Evolutionary conservation across 2,329 filamentous ascomycete genomes (phyloP).

Genomic region (Cladorrhinum sp.): DNA sequence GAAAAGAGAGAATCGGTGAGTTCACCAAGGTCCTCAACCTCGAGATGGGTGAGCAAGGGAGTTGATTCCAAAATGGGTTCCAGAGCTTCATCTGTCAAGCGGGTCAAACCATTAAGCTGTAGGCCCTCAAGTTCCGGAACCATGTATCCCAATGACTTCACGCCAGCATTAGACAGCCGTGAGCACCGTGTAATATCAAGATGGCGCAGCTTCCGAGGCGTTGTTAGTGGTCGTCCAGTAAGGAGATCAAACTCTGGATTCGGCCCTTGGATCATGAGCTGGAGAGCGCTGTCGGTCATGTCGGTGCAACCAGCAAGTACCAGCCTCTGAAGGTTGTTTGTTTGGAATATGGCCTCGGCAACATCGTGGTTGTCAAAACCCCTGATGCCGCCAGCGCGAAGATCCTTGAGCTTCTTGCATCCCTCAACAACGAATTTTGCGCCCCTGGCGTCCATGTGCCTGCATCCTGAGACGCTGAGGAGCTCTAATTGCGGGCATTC

Average conservation of each 20-base stretch:
- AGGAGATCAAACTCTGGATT: slow-evolving; percentile 78
- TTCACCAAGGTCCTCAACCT: slow-evolving; percentile 78
- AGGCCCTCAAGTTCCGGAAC: slow-evolving; percentile 79
- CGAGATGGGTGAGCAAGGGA: slow-evolving; percentile 77
- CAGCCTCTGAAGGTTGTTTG: slow-evolving; percentile 79
- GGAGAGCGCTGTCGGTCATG: slow-evolving; percentile 70
- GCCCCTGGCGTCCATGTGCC: slow-evolving; percentile 74
- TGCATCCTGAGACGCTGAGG: slow-evolving; percentile 92
- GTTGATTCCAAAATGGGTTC: slow-evolving; percentile 70
- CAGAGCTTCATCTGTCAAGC: slow-evolving; percentile 70
- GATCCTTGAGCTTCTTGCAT: slow-evolving; percentile 71
- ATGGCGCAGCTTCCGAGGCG: slow-evolving; percentile 74
- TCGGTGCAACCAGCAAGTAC: slow-evolving; percentile 77
- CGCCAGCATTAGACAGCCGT: slow-evolving; percentile 66
- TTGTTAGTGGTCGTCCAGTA: slow-evolving; percentile 71
- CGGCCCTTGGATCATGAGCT: slow-evolving; percentile 70
- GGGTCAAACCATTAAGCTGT: slow-evolving; percentile 74
- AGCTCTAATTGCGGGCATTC: slow-evolving; percentile 78
- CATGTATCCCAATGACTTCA: slow-evolving; percentile 69
- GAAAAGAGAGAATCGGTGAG: slow-evolving; percentile 72
- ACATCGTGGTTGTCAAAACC: slow-evolving; percentile 75
- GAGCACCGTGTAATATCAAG: slow-evolving; percentile 80
- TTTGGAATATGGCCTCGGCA: slow-evolving; percentile 70
- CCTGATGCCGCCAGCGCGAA: slow-evolving; percentile 76
- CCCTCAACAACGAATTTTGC: slow-evolving; percentile 68